These are phyloP conservation scores for Microsporum audouinii DNA, from an alignment of 2,329 filamentous ascomycete species.

Conservation along the genomic window DNA sequence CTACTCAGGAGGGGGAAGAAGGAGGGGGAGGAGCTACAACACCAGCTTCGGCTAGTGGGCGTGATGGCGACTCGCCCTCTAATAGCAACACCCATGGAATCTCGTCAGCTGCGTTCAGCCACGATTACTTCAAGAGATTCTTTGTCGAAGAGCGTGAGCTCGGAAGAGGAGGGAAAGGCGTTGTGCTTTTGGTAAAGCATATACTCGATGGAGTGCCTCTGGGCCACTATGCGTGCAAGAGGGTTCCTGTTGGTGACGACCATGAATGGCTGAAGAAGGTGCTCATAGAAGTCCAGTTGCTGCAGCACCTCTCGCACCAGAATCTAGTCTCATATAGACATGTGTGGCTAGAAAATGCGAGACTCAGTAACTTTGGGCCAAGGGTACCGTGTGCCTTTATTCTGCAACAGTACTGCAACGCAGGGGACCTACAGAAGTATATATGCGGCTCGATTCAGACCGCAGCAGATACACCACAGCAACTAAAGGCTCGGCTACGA, in stretches of 20 bases:
- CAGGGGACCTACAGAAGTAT: constrained; percentile 79
- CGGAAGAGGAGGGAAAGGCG: constrained; percentile 83
- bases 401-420: constrained; percentile 93
- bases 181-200: constrained; percentile 88
- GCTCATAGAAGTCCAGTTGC: constrained; percentile 79
- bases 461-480: constrained; percentile 56
- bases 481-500: constrained; percentile 77
- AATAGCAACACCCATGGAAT: constrained; percentile 48
- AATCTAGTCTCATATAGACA: constrained; percentile 95
- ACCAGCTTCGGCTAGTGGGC: neutral
- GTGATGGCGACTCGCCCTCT: neutral
- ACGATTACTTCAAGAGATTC: constrained; percentile 83
- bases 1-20: constrained; percentile 25
- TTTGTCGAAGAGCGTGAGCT: constrained; percentile 82
- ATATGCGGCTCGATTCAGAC: constrained; percentile 59
- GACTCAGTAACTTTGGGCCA: constrained; percentile 75
- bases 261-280: constrained; percentile 94
- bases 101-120: constrained; percentile 74
- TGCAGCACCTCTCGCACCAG: constrained; percentile 83
- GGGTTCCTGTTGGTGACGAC: constrained; percentile 88
- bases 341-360: constrained; percentile 88
- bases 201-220: constrained; percentile 79
- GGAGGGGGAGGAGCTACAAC: neutral
- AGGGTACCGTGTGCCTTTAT: constrained; percentile 93
- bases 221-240: constrained; percentile 90